Conservation (phyloP, 2,329 filamentous ascomycete species). For the Talaromyces atroroseus region DNA sequence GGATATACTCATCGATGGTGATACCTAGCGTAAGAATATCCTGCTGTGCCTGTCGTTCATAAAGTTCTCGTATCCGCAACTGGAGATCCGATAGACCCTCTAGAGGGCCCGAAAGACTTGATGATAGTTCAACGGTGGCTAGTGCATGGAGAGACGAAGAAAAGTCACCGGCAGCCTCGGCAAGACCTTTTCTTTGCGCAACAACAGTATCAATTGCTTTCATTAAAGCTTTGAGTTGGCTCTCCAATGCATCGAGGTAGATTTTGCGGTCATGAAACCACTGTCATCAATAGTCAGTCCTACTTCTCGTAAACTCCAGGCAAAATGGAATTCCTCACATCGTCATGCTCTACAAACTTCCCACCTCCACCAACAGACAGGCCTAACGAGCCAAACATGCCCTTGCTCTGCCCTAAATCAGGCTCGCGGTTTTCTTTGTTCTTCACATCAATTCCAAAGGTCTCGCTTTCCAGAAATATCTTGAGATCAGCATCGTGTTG, state of each 20-base stretch:
- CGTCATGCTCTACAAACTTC: conserved; percentile 97
- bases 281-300: conserved; percentile 39
- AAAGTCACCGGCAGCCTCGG: conserved; percentile 90
- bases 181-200: conserved; percentile 82
- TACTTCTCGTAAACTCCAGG: background rate
- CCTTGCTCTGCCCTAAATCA: conserved; percentile 82
- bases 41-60: conserved; percentile 94
- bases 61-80: conserved; percentile 87
- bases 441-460: conserved; percentile 94
- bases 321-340: conserved; percentile 55
- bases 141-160: conserved; percentile 88
- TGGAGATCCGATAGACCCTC: conserved; percentile 91
- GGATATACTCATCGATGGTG: conserved; percentile 97
- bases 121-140: conserved; percentile 86
- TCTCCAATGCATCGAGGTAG: conserved; percentile 90
- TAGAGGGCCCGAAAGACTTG: conserved; percentile 77
- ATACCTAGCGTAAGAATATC: conserved; percentile 94
- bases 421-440: conserved; percentile 93
- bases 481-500: conserved; percentile 93
- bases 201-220: conserved; percentile 95
- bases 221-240: conserved; percentile 79
- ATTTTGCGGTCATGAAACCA: conserved; percentile 98
- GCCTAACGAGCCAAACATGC: conserved; percentile 80
- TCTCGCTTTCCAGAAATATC: conserved; percentile 91
- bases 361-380: conserved; percentile 67